Evolutionary conservation across 23 red algal species (phyloP).

Genomic region (Gracilaria vermiculophylla): DNA sequence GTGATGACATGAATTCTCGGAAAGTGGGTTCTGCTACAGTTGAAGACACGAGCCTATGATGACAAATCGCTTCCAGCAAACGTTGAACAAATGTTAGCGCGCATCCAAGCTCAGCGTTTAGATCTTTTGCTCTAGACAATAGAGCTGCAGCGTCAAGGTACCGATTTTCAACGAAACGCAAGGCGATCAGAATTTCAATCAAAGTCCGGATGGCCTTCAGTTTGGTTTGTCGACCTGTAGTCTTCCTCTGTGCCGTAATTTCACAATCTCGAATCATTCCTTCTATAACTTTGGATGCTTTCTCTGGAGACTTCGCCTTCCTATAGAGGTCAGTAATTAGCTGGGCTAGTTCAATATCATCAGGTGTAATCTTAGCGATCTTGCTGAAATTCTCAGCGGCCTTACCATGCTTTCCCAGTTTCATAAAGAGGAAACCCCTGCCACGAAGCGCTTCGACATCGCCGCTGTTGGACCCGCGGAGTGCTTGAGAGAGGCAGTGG

Average conservation of each 20-base stretch:
- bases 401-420: constrained; percentile 25
- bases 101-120: not conserved
- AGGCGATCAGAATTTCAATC: constrained; percentile 26
- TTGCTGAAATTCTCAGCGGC: constrained; percentile 65
- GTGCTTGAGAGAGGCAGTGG: constrained; percentile 70
- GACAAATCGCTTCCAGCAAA: constrained; percentile 60
- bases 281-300: constrained; percentile 32
- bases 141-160: constrained; percentile 35
- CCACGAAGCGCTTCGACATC: constrained; percentile 62
- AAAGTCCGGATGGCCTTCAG: not conserved
- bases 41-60: constrained; percentile 50
- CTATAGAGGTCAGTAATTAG: constrained; percentile 7
- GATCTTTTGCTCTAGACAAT: constrained; percentile 19
- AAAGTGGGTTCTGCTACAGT: constrained; percentile 33
- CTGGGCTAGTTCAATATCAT: constrained; percentile 17
- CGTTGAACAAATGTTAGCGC: constrained; percentile 54
- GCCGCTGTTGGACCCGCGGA: constrained; percentile 44
- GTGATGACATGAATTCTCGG: constrained; percentile 51
- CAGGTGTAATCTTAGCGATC: constrained; percentile 15
- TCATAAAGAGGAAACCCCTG: constrained; percentile 54
- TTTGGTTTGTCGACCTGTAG: not conserved
- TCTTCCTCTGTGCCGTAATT: not conserved
- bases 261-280: constrained; percentile 44
- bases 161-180: not conserved
- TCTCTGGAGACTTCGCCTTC: not conserved